phyloP scores from a whole-genome alignment of 495 filamentous ascomycete genomes.

The Gamarada debralockiae region DNA sequence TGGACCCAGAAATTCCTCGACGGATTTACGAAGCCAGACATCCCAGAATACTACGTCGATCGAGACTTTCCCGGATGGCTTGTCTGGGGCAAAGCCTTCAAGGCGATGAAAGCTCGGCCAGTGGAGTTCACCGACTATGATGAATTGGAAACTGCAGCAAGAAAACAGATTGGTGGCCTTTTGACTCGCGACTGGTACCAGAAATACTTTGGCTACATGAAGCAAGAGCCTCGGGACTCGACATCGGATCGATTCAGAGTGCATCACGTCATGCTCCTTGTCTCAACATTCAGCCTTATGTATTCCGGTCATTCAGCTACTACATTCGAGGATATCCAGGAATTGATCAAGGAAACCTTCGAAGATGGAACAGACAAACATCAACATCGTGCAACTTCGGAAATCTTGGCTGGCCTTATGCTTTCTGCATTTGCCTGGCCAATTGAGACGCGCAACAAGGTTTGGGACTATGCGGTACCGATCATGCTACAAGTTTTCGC shows the following conservation, averaged over 20 bases:
- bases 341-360: constrained; percentile 67
- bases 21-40: constrained; percentile 71
- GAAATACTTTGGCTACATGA: constrained; percentile 86
- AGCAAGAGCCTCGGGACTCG: constrained; percentile 91
- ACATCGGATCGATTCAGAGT: constrained; percentile 83
- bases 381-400: constrained; percentile 91
- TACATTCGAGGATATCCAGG: constrained; percentile 84
- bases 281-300: constrained; percentile 85
- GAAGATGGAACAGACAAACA: constrained; percentile 96
- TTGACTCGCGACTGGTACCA: constrained; percentile 83
- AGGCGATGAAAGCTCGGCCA: constrained; percentile 67
- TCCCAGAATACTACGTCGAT: constrained; percentile 82
- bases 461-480: constrained; percentile 90
- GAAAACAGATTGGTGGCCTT: constrained; percentile 75
- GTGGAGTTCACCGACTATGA: constrained; percentile 74
- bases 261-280: constrained; percentile 77
- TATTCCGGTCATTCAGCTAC: constrained; percentile 67
- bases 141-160: constrained; percentile 68
- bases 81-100: constrained; percentile 87
- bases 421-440: constrained; percentile 69
- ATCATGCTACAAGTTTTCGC: constrained; percentile 81
- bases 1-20: constrained; percentile 77
- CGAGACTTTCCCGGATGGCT: constrained; percentile 93
- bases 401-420: constrained; percentile 86
- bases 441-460: constrained; percentile 59